Percentiles rank a stretch among this genome's conserved stretches.
Conservation (phyloP, 1,284 basidiomycete species). For the Cutaneotrichosporon arboriforme region DNA sequence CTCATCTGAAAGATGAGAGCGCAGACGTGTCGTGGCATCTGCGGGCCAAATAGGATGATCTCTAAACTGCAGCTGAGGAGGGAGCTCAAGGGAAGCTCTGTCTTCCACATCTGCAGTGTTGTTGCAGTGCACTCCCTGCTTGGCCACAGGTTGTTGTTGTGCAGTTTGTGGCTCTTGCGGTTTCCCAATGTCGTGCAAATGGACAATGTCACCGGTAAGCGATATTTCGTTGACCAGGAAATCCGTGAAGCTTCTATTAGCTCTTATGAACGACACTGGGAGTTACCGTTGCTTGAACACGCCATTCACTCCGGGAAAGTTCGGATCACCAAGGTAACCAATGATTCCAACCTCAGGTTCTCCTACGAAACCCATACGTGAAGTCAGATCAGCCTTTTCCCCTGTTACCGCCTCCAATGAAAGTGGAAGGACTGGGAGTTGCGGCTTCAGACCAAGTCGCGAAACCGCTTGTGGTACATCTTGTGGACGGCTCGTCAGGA, state of each 20-base stretch:
- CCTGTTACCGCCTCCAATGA: conserved; percentile 37
- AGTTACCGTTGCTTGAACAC: conserved; percentile 90
- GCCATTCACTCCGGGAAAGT: conserved; percentile 66
- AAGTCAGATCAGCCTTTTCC: conserved; percentile 25
- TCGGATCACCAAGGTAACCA: conserved; percentile 68
- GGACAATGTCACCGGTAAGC: conserved; percentile 67
- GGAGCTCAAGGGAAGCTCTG: conserved; percentile 13
- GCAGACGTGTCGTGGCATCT: conserved; percentile 55
- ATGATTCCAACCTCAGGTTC: conserved; percentile 87
- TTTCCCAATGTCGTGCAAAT: conserved; percentile 63
- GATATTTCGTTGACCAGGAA: conserved; percentile 88
- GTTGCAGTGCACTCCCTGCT: background rate
- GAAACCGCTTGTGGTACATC: conserved; percentile 30
- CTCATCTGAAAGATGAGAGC: conserved; percentile 59
- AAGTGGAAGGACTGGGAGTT: conserved; percentile 31
- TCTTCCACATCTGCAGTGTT: background rate
- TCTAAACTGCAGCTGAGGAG: conserved; percentile 28
- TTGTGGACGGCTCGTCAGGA: too few relatives aligned
- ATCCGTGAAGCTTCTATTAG: conserved; percentile 71
- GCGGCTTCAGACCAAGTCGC: conserved; percentile 33
- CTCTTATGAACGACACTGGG: too few relatives aligned
- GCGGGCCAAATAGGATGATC: conserved; percentile 59
- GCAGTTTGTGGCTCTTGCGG: conserved; percentile 55
- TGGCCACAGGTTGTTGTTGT: too few relatives aligned
- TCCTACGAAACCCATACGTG: conserved; percentile 50